Base-by-base conservation (phyloP, 345 rosid genomes). In the Dipteronia dyeriana region DNA sequence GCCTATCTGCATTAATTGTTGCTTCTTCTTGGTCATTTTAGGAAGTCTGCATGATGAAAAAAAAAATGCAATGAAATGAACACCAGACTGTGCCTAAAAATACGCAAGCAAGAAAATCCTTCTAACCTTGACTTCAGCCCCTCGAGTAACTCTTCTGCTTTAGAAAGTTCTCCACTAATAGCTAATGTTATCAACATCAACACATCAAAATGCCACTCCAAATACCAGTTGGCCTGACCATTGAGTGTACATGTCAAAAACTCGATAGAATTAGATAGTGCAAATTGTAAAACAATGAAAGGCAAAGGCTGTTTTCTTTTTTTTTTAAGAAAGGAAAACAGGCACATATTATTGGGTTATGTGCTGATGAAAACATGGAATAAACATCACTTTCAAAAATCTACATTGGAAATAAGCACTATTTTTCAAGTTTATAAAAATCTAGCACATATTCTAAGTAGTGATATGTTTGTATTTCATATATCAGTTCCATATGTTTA, bases 141-240 rank as follows among this genome's bases (percentile, higher is more conserved):
- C 51, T 84, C 75, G 0, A 92, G 89, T 34, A 95, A 79, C 57
- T 85, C 95, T 77, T 84, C 92, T 61, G 98, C 97, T 82, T 79
- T 85, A n/a, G 94, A 86, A 73, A 81, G 49, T 81, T 93, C 84
- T 68, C 92, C 92, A 53, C 84, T 81, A 71, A 82, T 78, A 26
- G 94, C 88, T 80, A 95, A 83, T 71, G 94, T 98, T 98, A 98
- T 91, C 72, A 88, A 66, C 74, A 85, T 91, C 85, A 93, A 84
- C 87, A 93, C 73, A 84, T 95, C 95, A 22, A 95, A 85, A 81
- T 89, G 95, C 97, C 94, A 95, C 68, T 87, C 94, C 13, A 90
- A 45, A 80, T 87, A 81, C 99, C 99, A 93, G 81, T 77, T 80
- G 66, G 72, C 85, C 99, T 95, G 79, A 80, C 51, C 59, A 78